Conservation (phyloP, 371 early-diverging fungal genomes). For the Mortierella sp. region DNA sequence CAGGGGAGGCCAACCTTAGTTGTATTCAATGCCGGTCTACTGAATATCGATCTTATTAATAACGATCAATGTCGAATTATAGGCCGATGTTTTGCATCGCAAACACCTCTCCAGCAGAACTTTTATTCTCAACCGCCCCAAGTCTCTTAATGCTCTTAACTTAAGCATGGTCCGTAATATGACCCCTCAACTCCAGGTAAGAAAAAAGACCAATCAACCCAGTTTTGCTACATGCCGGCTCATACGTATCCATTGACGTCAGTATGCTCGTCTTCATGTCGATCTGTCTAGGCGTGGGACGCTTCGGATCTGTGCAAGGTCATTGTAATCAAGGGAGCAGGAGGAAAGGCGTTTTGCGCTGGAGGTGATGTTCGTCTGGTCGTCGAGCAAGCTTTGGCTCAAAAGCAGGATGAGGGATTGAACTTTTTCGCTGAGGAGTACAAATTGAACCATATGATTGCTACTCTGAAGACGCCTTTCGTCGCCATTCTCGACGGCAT, state of each 20-base stretch:
- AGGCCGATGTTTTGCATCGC: constrained; percentile 74
- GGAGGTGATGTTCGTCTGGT: constrained; percentile 94
- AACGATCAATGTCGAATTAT: not conserved
- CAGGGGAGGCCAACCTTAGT: not conserved
- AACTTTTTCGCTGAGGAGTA: constrained; percentile 94
- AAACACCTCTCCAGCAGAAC: constrained; percentile 81
- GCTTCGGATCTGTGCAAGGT: constrained; percentile 90
- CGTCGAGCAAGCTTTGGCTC: constrained; percentile 37
- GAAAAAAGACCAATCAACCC: not conserved
- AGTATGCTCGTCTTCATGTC: not conserved
- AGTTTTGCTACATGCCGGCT: not conserved
- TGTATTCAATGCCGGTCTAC: too few species aligned
- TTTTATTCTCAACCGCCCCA: constrained; percentile 91
- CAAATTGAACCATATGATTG: constrained; percentile 90
- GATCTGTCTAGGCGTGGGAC: constrained; percentile 83
- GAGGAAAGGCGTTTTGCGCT: constrained; percentile 92
- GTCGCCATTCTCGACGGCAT: constrained; percentile 93
- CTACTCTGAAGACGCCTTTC: constrained; percentile 87
- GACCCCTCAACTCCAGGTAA: constrained; percentile 83
- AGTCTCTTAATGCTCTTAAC: constrained; percentile 90
- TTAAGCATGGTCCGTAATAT: constrained; percentile 89
- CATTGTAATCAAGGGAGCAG: constrained; percentile 84
- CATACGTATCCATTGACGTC: not conserved
- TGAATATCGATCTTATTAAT: not conserved
- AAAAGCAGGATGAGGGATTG: constrained; percentile 66